Evolutionary conservation across 2,329 filamentous ascomycete genomes (phyloP).

Genomic region (Ascosphaera apis): DNA sequence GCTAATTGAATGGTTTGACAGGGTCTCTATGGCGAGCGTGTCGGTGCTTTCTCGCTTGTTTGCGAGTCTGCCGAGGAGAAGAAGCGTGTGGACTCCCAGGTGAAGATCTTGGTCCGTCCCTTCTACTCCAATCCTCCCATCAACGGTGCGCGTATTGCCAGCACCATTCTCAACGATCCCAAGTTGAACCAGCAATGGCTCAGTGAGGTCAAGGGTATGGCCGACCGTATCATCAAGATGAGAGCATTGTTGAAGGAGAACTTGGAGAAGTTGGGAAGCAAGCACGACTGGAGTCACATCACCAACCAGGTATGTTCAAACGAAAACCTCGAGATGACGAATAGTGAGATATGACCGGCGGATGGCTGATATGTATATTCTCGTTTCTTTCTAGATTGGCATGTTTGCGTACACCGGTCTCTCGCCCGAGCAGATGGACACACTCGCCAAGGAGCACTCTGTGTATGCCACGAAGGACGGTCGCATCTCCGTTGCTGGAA

Average conservation of each 20-base stretch:
- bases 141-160: slow-evolving; percentile 84
- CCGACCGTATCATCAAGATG: slow-evolving; percentile 98
- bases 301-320: slow-evolving; percentile 48
- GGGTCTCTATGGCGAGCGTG: slow-evolving; percentile 96
- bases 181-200: slow-evolving; percentile 85
- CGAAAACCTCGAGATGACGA: no score
- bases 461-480: slow-evolving; percentile 80
- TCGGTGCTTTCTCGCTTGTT: slow-evolving; percentile 87
- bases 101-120: slow-evolving; percentile 94
- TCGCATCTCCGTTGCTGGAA: slow-evolving; percentile 27
- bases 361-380: neutral
- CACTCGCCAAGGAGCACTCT: slow-evolving; percentile 79
- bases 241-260: slow-evolving; percentile 82
- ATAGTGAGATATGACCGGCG: neutral
- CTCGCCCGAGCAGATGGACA: slow-evolving; percentile 74
- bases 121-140: slow-evolving; percentile 97
- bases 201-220: slow-evolving; percentile 93
- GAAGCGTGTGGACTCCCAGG: slow-evolving; percentile 85
- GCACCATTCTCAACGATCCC: slow-evolving; percentile 70
- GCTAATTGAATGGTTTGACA: slow-evolving; percentile 12
- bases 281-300: slow-evolving; percentile 98
- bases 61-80: slow-evolving; percentile 70
- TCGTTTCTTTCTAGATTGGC: slow-evolving; percentile 39
- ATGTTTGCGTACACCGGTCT: slow-evolving; percentile 99
- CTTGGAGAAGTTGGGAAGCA: slow-evolving; percentile 81